Percentiles rank a stretch among this genome's conserved stretches.
These are phyloP conservation scores for Phytophthora idaei DNA, from an alignment of 352 stramenopile genomes.

Conservation along the genomic window DNA sequence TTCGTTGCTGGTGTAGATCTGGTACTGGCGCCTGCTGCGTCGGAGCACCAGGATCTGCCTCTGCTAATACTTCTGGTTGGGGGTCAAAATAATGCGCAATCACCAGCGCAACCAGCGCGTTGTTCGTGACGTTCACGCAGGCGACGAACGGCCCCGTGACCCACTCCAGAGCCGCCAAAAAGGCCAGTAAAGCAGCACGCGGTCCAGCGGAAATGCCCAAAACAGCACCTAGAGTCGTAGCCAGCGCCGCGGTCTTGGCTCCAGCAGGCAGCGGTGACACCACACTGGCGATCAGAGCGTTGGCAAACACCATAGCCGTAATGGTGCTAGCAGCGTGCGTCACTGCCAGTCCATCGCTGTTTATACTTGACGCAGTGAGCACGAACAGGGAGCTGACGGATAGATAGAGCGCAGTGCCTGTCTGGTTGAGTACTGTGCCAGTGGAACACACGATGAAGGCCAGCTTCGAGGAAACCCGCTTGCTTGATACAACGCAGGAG, in stretches of 20 bases:
- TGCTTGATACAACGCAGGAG: slow-evolving; percentile 52
- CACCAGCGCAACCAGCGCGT: slow-evolving; percentile 54
- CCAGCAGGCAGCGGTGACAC: slow-evolving; percentile 49
- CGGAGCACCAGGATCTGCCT: slow-evolving; percentile 2
- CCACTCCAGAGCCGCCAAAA: slow-evolving; percentile 58
- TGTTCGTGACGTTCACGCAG: slow-evolving; percentile 58
- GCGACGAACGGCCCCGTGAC: slow-evolving; percentile 62
- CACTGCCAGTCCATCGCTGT: slow-evolving; percentile 16
- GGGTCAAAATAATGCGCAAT: slow-evolving; percentile 59
- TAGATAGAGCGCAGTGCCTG: slow-evolving; percentile 62
- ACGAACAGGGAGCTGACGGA: slow-evolving; percentile 56
- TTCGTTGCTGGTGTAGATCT: slow-evolving; percentile 19
- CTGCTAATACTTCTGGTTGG: slow-evolving; percentile 5
- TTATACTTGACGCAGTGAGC: slow-evolving; percentile 35
- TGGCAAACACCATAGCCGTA: slow-evolving; percentile 44
- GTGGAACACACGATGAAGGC: slow-evolving; percentile 61
- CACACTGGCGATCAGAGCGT: slow-evolving; percentile 41
- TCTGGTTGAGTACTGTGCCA: slow-evolving; percentile 63
- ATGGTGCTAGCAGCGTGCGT: slow-evolving; percentile 35
- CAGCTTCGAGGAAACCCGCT: slow-evolving; percentile 60
- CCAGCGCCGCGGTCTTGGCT: slow-evolving; percentile 38
- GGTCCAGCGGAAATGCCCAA: slow-evolving; percentile 41
- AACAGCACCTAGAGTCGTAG: slow-evolving; percentile 50
- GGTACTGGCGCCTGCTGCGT: slow-evolving; percentile 1
- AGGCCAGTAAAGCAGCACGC: slow-evolving; percentile 41